Conservation (phyloP, 169 alveolate species). For the Cryptosporidium canis region DNA sequence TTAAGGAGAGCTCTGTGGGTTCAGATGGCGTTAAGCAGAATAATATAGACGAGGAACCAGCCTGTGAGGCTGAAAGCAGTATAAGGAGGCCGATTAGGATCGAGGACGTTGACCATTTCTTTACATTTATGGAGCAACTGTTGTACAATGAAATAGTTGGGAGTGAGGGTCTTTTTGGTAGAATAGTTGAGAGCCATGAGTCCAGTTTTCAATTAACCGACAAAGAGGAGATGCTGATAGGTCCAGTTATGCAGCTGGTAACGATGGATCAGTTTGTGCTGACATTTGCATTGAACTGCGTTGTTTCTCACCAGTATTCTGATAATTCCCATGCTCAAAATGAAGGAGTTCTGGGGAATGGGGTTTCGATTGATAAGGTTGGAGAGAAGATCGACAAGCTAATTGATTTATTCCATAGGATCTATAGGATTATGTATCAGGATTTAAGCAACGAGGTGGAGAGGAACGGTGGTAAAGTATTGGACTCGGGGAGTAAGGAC, state of each 20-base stretch:
- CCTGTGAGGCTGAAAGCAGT: background rate
- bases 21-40: background rate
- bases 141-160: constrained; percentile 36
- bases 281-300: constrained; percentile 49
- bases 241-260: constrained; percentile 2
- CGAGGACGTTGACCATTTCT: constrained; percentile 20
- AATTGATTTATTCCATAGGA: constrained; percentile 24
- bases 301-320: constrained; percentile 31
- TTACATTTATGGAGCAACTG: constrained; percentile 61
- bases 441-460: constrained; percentile 43
- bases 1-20: background rate
- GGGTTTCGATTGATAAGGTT: constrained; percentile 20
- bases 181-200: constrained; percentile 16
- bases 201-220: constrained; percentile 3
- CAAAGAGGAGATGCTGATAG: constrained; percentile 25
- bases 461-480: background rate
- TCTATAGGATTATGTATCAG: constrained; percentile 61
- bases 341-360: constrained; percentile 27
- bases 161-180: constrained; percentile 1
- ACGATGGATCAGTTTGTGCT: constrained; percentile 67
- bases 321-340: background rate
- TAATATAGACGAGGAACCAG: background rate
- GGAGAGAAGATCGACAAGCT: background rate
- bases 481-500: background rate
- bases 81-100: background rate